These are phyloP conservation scores for Crithidia brevicula DNA, from an alignment of 208 protist species.

Conservation along the genomic window DNA sequence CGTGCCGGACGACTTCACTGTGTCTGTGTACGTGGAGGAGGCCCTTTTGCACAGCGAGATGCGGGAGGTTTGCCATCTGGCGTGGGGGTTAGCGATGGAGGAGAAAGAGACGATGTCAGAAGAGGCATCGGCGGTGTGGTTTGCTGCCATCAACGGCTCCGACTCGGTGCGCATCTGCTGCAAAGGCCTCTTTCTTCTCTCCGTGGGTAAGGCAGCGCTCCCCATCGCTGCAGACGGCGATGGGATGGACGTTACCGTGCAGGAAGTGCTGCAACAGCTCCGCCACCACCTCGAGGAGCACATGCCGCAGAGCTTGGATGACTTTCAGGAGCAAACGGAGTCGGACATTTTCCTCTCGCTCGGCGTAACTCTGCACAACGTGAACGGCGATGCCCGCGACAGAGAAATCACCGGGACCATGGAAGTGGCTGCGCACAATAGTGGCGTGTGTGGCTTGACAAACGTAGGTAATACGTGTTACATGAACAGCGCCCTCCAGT, in stretches of 20 bases:
- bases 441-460: slow-evolving; percentile 77
- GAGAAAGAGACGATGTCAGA: slow-evolving; percentile 38
- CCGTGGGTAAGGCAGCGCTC: slow-evolving; percentile 11
- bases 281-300: slow-evolving; percentile 22
- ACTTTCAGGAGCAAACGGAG: slow-evolving; percentile 18
- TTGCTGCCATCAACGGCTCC: slow-evolving; percentile 38
- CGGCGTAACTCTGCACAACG: slow-evolving; percentile 28
- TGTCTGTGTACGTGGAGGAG: slow-evolving; percentile 42
- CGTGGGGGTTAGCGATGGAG: slow-evolving; percentile 28
- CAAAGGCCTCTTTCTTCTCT: slow-evolving; percentile 27
- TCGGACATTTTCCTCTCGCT: slow-evolving; percentile 26
- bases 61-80: slow-evolving; percentile 50
- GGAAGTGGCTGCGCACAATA: slow-evolving; percentile 29
- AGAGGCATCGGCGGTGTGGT: slow-evolving; percentile 35
- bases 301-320: slow-evolving; percentile 19
- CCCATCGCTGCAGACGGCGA: slow-evolving; percentile 19
- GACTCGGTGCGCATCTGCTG: slow-evolving; percentile 31
- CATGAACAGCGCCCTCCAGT: slow-evolving; percentile 93
- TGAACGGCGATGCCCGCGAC: slow-evolving; percentile 21
- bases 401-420: slow-evolving; percentile 35
- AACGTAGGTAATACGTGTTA: slow-evolving; percentile 95
- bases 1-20: slow-evolving; percentile 22
- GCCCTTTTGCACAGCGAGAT: slow-evolving; percentile 47
- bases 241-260: slow-evolving; percentile 36
- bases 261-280: slow-evolving; percentile 30